Conservation (phyloP, 306 rosid genomes). For the Sphenostylis stenocarpa region DNA sequence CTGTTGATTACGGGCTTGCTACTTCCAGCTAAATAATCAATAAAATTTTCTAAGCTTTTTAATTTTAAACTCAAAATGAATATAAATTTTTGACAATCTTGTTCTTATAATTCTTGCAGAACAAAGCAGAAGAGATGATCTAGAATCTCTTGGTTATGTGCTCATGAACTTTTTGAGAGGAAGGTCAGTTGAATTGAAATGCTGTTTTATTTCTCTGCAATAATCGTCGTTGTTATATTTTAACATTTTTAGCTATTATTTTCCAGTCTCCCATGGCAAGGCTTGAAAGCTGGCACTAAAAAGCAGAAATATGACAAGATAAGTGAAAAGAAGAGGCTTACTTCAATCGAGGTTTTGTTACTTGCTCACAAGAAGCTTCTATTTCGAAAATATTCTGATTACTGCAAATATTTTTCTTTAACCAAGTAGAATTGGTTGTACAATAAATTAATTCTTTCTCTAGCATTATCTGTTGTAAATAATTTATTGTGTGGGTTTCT, state of each 20-base stretch:
- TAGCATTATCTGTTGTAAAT: constrained; percentile 19
- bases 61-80: neutral
- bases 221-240: constrained; percentile 21
- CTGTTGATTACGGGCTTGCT: constrained; percentile 10
- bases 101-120: constrained; percentile 55
- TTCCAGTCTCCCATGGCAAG: constrained; percentile 99
- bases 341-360: constrained; percentile 82
- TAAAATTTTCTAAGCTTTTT: constrained; percentile 16
- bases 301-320: constrained; percentile 97
- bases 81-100: neutral
- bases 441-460: neutral
- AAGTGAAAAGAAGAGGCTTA: constrained; percentile 97
- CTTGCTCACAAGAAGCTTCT: constrained; percentile 27
- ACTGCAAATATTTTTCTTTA: neutral
- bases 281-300: constrained; percentile 90
- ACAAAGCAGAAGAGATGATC: constrained; percentile 99
- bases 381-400: no score
- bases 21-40: constrained; percentile 21
- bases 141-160: constrained; percentile 96
- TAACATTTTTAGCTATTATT: constrained; percentile 32
- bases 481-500: no score
- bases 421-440: neutral
- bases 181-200: constrained; percentile 63
- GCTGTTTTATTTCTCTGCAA: neutral
- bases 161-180: constrained; percentile 98